Percentiles rank a stretch among this genome's conserved stretches.
Conservation (phyloP, 352 stramenopile genomes). For the Pythium guiyangense region DNA sequence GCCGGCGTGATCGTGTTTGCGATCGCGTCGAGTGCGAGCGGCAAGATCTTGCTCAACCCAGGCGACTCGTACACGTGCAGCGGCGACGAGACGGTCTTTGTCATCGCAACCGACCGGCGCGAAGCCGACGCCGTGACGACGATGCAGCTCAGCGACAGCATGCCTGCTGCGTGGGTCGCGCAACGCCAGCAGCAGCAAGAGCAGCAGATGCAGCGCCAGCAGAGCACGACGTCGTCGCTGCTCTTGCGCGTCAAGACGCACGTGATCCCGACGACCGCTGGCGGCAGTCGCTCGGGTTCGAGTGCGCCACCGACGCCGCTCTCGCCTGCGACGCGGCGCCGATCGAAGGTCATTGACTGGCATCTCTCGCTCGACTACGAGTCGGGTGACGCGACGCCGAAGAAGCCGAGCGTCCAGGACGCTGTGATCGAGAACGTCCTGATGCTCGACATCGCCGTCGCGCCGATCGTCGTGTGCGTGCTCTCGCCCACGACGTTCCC, state of each 20-base stretch:
- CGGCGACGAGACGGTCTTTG: slow-evolving; percentile 65
- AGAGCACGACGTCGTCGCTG: slow-evolving; percentile 1
- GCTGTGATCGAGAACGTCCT: slow-evolving; percentile 46
- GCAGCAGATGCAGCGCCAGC: neutral
- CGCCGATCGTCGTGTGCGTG: slow-evolving; percentile 73
- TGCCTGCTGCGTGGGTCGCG: slow-evolving; percentile 19
- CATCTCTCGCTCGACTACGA: slow-evolving; percentile 12
- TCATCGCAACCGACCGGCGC: slow-evolving; percentile 63
- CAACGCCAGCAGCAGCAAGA: slow-evolving; percentile 1
- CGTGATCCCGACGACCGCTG: slow-evolving; percentile 1
- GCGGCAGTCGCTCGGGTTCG: neutral
- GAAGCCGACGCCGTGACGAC: slow-evolving; percentile 38
- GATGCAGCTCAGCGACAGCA: slow-evolving; percentile 13
- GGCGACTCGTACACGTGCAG: slow-evolving; percentile 68
- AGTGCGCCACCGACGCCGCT: neutral
- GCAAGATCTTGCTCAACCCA: slow-evolving; percentile 72
- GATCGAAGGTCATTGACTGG: slow-evolving; percentile 34
- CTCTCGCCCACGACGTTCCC: slow-evolving; percentile 51
- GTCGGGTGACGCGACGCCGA: neutral
- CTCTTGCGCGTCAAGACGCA: slow-evolving; percentile 11
- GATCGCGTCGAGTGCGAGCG: slow-evolving; percentile 28
- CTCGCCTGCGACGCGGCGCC: slow-evolving; percentile 10
- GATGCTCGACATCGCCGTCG: slow-evolving; percentile 38
- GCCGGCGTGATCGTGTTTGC: slow-evolving; percentile 77
- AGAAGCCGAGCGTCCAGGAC: slow-evolving; percentile 29